These are phyloP conservation scores for Solanum dulcamara DNA, from an alignment of 257 asterid genomes.

Conservation along the genomic window DNA sequence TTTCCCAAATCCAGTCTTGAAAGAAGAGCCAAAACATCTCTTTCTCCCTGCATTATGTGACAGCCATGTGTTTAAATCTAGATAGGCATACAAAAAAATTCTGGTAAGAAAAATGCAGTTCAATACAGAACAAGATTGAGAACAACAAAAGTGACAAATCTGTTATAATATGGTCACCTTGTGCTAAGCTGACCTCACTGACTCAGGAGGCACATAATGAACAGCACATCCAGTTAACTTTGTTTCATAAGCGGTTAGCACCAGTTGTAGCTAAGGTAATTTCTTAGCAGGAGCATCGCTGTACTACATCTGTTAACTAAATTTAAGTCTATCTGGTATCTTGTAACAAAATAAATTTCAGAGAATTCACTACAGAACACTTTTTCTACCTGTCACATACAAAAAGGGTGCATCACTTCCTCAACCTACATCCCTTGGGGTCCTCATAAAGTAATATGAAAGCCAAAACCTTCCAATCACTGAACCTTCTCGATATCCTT, in stretches of 20 bases:
- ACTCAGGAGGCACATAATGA: not conserved
- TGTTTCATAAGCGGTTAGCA: not conserved
- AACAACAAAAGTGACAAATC: not conserved
- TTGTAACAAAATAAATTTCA: not conserved
- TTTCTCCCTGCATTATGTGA: slow-evolving; percentile 60
- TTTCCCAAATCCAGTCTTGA: slow-evolving; percentile 77
- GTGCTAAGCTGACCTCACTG: not conserved
- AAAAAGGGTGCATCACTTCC: not conserved
- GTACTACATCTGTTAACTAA: not conserved
- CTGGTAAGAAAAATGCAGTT: not conserved
- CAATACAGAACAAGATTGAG: not conserved
- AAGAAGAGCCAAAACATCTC: slow-evolving; percentile 76
- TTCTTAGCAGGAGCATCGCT: not conserved
- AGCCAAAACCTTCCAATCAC: not conserved
- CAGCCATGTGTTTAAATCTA: not conserved
- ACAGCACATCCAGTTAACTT: not conserved
- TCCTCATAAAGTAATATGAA: not conserved
- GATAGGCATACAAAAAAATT: not conserved
- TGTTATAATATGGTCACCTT: not conserved
- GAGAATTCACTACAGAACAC: not conserved
- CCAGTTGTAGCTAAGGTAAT: not conserved
- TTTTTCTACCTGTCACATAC: not conserved
- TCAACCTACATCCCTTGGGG: not conserved
- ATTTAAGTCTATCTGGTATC: not conserved
- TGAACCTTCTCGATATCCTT: not conserved